Evolutionary conservation across 2,329 filamentous ascomycete species (phyloP).

Genomic region (Hypoxylon sp.): DNA sequence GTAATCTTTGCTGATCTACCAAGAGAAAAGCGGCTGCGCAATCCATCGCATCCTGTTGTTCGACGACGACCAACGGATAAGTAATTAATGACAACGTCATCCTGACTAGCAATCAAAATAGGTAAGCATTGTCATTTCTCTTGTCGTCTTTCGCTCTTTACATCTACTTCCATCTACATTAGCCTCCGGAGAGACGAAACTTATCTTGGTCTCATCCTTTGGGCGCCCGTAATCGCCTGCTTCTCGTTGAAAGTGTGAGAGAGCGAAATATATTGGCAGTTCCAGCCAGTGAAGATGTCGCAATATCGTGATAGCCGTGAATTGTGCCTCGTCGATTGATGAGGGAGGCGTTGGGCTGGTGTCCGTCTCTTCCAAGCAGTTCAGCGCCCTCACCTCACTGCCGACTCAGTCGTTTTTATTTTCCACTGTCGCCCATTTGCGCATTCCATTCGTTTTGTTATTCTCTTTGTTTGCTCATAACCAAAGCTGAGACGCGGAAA

Average conservation of each 20-base stretch:
- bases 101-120: constrained; percentile 23
- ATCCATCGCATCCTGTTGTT: constrained; percentile 30
- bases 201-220: not conserved
- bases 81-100: constrained; percentile 32
- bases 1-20: constrained; percentile 37
- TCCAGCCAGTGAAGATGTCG: constrained; percentile 23
- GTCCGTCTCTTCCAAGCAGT: constrained; percentile 13
- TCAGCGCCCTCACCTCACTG: constrained; percentile 6
- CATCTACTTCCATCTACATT: not conserved
- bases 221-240: not conserved
- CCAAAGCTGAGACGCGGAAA: not conserved
- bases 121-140: constrained; percentile 39
- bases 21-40: constrained; percentile 15
- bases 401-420: constrained; percentile 9
- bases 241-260: constrained; percentile 1
- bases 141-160: constrained; percentile 9
- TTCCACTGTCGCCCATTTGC: not conserved
- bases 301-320: constrained; percentile 26
- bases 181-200: not conserved
- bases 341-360: constrained; percentile 21
- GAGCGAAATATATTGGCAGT: constrained; percentile 7
- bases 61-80: constrained; percentile 21
- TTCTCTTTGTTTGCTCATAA: not conserved
- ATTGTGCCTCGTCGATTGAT: constrained; percentile 31
- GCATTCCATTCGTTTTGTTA: constrained; percentile 10